Evolutionary conservation across 768 basidiomycete species (phyloP).

Genomic region (Atractiella rhizophila): DNA sequence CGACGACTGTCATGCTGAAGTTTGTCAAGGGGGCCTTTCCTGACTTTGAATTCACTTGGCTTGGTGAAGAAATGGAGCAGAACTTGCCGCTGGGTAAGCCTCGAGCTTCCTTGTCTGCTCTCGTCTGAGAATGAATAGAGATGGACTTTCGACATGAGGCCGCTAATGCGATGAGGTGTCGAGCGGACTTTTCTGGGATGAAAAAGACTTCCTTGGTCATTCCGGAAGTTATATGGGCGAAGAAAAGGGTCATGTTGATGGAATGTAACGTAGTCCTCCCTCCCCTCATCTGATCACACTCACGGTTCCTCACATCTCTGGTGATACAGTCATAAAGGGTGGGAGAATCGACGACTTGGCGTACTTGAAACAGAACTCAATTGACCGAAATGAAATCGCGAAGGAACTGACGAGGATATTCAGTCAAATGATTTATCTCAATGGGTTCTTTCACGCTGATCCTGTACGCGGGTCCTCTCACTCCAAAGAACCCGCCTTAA

Average conservation of each 20-base stretch:
- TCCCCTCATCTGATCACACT: no score
- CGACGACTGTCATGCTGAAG: slow-evolving; percentile 29
- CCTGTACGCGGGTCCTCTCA: slow-evolving; percentile 1
- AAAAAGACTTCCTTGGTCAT: slow-evolving; percentile 58
- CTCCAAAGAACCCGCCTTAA: not conserved
- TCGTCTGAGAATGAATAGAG: slow-evolving; percentile 27
- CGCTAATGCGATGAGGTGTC: slow-evolving; percentile 46
- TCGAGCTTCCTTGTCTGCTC: not conserved
- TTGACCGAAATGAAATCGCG: slow-evolving; percentile 82
- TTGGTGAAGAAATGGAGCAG: slow-evolving; percentile 66
- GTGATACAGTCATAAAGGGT: slow-evolving; percentile 38
- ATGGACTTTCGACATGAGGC: slow-evolving; percentile 87
- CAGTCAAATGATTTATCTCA: slow-evolving; percentile 79
- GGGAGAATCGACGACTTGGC: slow-evolving; percentile 63
- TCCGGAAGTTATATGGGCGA: slow-evolving; percentile 46
- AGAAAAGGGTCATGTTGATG: slow-evolving; percentile 72
- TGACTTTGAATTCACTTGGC: slow-evolving; percentile 51
- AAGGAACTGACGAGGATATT: slow-evolving; percentile 76
- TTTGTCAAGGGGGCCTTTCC: slow-evolving; percentile 86
- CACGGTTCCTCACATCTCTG: no score
- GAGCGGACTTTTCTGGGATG: slow-evolving; percentile 41
- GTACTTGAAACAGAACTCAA: slow-evolving; percentile 53
- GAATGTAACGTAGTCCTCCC: slow-evolving; percentile 31
- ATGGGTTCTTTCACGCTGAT: slow-evolving; percentile 12
- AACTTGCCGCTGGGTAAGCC: slow-evolving; percentile 27